phyloP scores from a whole-genome alignment of 73 alveolate species.

The Breviolum minutum region DNA sequence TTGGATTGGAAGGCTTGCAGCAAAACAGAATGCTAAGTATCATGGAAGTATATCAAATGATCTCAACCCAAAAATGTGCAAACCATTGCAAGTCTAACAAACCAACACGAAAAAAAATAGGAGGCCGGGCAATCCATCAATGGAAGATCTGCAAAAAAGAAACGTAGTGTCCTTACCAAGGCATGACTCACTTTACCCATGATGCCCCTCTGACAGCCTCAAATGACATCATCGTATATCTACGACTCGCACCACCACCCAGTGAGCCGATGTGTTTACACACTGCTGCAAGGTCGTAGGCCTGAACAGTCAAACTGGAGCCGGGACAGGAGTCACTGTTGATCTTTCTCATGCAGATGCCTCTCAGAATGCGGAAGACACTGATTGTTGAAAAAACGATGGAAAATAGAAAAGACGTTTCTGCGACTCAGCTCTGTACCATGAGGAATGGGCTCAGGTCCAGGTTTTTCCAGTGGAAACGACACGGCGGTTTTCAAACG shows the following conservation, averaged over 20 bases:
- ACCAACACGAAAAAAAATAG: neutral
- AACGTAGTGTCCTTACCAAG: conserved; percentile 76
- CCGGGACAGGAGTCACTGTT: neutral
- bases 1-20: too few relatives aligned
- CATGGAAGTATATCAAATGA: too few relatives aligned
- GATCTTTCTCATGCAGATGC: conserved; percentile 32
- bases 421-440: neutral
- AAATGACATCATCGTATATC: neutral
- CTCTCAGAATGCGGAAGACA: neutral
- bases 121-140: conserved; percentile 45
- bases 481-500: conserved; percentile 42
- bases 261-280: conserved; percentile 90
- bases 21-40: too few relatives aligned
- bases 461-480: conserved; percentile 61
- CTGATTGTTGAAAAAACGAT: neutral
- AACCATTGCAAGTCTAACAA: too few relatives aligned
- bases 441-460: conserved; percentile 67
- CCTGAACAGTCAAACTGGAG: neutral
- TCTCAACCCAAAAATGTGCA: too few relatives aligned
- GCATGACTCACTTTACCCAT: too few relatives aligned
- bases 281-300: conserved; percentile 62
- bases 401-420: neutral
- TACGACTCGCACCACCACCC: conserved; percentile 48
- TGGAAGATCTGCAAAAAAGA: conserved; percentile 51
- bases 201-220: neutral